phyloP scores from a whole-genome alignment of 2,329 filamentous ascomycete species.

The Colletotrichum tropicicola region DNA sequence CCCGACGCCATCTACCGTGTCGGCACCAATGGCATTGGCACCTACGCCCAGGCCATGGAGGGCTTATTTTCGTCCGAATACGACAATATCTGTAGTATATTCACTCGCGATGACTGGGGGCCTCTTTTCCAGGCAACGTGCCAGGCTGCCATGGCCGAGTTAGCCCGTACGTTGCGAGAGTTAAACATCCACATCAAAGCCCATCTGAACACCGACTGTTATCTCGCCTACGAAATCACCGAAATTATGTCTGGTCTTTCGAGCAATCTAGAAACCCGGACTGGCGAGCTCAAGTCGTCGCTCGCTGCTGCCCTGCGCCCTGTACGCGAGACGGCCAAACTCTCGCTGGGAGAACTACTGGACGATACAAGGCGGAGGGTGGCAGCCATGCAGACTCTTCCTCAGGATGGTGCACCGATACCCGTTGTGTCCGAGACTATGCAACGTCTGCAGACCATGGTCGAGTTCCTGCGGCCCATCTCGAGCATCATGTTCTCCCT shows the following conservation, averaged over 20 bases:
- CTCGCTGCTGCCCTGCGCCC: slow-evolving; percentile 89
- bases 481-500: slow-evolving; percentile 91
- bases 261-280: slow-evolving; percentile 80
- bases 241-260: slow-evolving; percentile 87
- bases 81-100: slow-evolving; percentile 88
- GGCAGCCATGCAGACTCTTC: slow-evolving; percentile 71
- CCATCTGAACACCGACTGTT: slow-evolving; percentile 91
- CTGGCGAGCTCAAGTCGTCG: slow-evolving; percentile 84
- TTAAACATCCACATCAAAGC: slow-evolving; percentile 89
- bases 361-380: slow-evolving; percentile 83
- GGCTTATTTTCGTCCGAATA: slow-evolving; percentile 89
- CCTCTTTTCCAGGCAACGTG: slow-evolving; percentile 82
- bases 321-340: slow-evolving; percentile 89
- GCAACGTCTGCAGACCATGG: slow-evolving; percentile 86
- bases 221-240: slow-evolving; percentile 92
- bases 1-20: slow-evolving; percentile 85
- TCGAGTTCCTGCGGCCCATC: slow-evolving; percentile 84
- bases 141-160: slow-evolving; percentile 79
- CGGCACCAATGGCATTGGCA: slow-evolving; percentile 90
- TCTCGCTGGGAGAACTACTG: slow-evolving; percentile 82
- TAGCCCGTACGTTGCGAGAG: slow-evolving; percentile 86
- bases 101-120: slow-evolving; percentile 85
- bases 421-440: slow-evolving; percentile 86
- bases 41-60: slow-evolving; percentile 88
- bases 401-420: slow-evolving; percentile 80